Percentiles rank a stretch among this genome's conserved stretches.
phyloP scores from a whole-genome alignment of 805 yeast genomes.

The Candida multigemmis region DNA sequence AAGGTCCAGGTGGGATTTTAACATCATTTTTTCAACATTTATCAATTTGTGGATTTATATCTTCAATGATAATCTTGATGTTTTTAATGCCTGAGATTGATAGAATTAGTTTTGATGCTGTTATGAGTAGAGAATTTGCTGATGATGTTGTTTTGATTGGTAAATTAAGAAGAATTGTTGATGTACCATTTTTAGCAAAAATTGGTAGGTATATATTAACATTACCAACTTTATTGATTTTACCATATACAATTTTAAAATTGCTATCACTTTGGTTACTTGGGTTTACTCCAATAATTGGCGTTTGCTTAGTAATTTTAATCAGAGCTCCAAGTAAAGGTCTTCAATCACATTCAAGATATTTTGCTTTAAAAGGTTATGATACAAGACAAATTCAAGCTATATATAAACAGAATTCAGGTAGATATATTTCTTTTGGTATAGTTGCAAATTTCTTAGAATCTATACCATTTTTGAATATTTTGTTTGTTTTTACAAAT shows the following conservation, averaged over 20 bases:
- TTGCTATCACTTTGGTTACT: constrained; percentile 26
- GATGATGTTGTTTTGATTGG: constrained; percentile 35
- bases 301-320: constrained; percentile 44
- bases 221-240: constrained; percentile 25
- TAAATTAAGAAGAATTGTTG: constrained; percentile 18
- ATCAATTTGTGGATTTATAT: constrained; percentile 32
- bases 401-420: constrained; percentile 24
- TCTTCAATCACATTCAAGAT: constrained; percentile 41
- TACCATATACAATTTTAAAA: constrained; percentile 33
- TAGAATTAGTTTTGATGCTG: constrained; percentile 38
- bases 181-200: constrained; percentile 20
- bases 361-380: constrained; percentile 48
- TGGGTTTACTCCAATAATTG: constrained; percentile 46
- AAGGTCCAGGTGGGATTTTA: constrained; percentile 44
- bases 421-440: constrained; percentile 45
- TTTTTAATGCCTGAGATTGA: constrained; percentile 41
- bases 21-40: constrained; percentile 36
- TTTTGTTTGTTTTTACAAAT: constrained; percentile 49
- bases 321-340: constrained; percentile 50
- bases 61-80: constrained; percentile 32
- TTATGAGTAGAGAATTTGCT: constrained; percentile 34
- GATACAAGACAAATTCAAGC: constrained; percentile 29
- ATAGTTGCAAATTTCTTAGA: constrained; percentile 42
- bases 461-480: constrained; percentile 42
- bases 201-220: constrained; percentile 18